phyloP scores from a whole-genome alignment of 2,329 filamentous ascomycete species.

The Nemania sp. region DNA sequence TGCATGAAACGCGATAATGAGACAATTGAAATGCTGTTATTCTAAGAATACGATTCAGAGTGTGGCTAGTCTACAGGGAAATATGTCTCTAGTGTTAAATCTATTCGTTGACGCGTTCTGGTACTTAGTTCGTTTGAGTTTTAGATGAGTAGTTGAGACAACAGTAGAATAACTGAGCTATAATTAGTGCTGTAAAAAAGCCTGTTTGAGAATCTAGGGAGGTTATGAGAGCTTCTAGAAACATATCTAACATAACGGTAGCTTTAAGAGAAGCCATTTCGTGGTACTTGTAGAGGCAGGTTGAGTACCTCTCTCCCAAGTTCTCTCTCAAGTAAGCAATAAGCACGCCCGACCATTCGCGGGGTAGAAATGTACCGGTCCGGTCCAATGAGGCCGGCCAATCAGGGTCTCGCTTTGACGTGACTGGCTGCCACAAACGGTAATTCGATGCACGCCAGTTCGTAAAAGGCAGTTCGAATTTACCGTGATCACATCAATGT shows the following conservation, averaged over 20 bases:
- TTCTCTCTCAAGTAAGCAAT: neutral
- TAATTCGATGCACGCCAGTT: slow-evolving; percentile 17
- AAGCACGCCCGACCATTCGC: no score
- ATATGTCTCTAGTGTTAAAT: neutral
- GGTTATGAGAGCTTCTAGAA: no score
- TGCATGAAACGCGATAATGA: neutral
- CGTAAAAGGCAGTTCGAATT: neutral
- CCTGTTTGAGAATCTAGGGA: neutral
- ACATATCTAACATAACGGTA: neutral
- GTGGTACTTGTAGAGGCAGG: neutral
- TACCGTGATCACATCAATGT: neutral
- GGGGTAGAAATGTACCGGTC: neutral
- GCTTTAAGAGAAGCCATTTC: neutral
- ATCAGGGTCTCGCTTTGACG: slow-evolving; percentile 14
- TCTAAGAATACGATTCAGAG: neutral
- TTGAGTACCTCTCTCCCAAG: neutral
- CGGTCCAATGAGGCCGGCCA: slow-evolving; percentile 4
- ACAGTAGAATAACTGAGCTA: no score
- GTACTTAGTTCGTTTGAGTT: neutral
- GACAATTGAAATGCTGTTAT: slow-evolving; percentile 4
- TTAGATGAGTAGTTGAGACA: no score
- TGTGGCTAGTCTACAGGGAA: neutral
- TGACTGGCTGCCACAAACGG: slow-evolving; percentile 30
- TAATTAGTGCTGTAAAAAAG: neutral
- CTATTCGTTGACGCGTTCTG: slow-evolving; percentile 14